phyloP scores from a whole-genome alignment of 106 monocot species.

The Allium fistulosum region DNA sequence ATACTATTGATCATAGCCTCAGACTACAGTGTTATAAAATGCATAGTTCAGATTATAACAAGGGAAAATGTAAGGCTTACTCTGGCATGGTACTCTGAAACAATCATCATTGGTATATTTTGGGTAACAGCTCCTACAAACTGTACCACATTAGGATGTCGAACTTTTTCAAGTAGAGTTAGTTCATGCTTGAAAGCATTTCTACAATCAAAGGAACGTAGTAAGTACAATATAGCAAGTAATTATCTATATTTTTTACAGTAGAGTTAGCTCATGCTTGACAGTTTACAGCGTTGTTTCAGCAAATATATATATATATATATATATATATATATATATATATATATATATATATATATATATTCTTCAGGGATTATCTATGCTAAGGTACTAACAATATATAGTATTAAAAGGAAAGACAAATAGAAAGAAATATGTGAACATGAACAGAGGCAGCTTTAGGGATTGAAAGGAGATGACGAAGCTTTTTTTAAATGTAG shows the following conservation, averaged over 20 bases:
- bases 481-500: no score
- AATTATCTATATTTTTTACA: neutral
- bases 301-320: no score
- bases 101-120: slow-evolving; percentile 93
- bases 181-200: slow-evolving; percentile 91
- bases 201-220: slow-evolving; percentile 24
- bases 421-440: no score
- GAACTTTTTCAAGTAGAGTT: slow-evolving; percentile 67
- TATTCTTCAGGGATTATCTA: no score
- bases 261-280: no score
- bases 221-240: neutral
- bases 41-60: neutral
- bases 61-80: slow-evolving; percentile 23
- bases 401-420: no score
- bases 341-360: no score
- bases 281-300: no score
- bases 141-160: slow-evolving; percentile 89
- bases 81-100: slow-evolving; percentile 74
- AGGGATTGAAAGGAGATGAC: no score
- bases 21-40: neutral
- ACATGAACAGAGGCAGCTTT: no score
- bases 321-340: no score
- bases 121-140: slow-evolving; percentile 96
- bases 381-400: no score
- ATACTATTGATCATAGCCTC: neutral